Conservation (phyloP, 2,329 filamentous ascomycete genomes). For the Periconia macrospinosa region DNA sequence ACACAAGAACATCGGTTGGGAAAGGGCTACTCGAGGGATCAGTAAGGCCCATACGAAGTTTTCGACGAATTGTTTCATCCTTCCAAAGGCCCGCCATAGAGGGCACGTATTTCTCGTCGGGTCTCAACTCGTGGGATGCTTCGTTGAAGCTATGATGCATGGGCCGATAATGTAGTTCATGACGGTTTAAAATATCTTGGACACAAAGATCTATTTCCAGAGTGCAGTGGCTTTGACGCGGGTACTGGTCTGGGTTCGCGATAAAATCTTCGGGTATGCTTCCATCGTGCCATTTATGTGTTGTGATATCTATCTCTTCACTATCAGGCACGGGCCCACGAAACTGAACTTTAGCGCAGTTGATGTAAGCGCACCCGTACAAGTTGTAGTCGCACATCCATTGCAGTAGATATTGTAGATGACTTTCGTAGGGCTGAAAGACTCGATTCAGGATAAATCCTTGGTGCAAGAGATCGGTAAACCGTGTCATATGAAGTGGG, state of each 20-base stretch:
- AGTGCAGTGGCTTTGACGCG: constrained; percentile 82
- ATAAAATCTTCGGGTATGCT: constrained; percentile 65
- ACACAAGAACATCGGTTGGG: constrained; percentile 75
- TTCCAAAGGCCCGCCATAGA: constrained; percentile 95
- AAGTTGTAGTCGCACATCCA: constrained; percentile 99
- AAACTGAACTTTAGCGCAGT: constrained; percentile 71
- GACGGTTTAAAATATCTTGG: constrained; percentile 83
- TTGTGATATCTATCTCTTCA: constrained; percentile 61
- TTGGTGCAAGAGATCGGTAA: constrained; percentile 84
- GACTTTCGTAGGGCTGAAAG: constrained; percentile 92
- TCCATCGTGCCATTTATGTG: constrained; percentile 78
- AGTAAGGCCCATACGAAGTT: constrained; percentile 66
- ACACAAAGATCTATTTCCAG: constrained; percentile 89
- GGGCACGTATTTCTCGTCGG: constrained; percentile 79
- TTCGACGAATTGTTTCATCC: constrained; percentile 81
- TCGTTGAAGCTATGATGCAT: constrained; percentile 90
- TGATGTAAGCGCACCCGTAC: constrained; percentile 88
- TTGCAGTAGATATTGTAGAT: constrained; percentile 88
- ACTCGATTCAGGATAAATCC: constrained; percentile 81
- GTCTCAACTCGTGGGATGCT: constrained; percentile 61
- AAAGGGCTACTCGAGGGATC: constrained; percentile 74
- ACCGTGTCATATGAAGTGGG: constrained; percentile 79
- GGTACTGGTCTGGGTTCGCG: constrained; percentile 65
- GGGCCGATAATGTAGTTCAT: constrained; percentile 71
- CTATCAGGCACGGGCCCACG: constrained; percentile 73